Evolutionary conservation across 768 basidiomycete genomes (phyloP).

Genomic region (Lactarius evosmus): DNA sequence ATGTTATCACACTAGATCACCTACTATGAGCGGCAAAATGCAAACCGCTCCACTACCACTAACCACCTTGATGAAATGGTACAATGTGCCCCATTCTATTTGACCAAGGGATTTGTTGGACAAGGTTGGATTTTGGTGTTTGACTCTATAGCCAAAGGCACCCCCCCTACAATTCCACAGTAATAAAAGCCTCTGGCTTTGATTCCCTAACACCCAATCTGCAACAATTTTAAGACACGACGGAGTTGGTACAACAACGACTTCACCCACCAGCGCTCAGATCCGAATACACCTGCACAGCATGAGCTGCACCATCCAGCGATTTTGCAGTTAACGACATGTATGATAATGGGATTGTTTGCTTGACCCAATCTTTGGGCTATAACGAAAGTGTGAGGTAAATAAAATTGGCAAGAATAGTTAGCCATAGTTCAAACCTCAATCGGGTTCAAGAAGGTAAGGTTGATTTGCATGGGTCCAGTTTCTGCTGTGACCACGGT

Average conservation of each 20-base stretch:
- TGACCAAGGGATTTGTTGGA: constrained; percentile 17
- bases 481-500: constrained; percentile 36
- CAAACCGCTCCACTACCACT: not conserved
- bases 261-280: constrained; percentile 37
- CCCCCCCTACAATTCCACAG: too few species aligned
- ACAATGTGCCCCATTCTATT: constrained; percentile 28
- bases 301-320: constrained; percentile 35
- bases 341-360: constrained; percentile 42
- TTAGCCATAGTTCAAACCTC: constrained; percentile 30
- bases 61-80: constrained; percentile 24
- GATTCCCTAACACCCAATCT: constrained; percentile 31
- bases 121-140: constrained; percentile 1
- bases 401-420: not conserved
- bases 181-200: not conserved
- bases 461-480: constrained; percentile 37
- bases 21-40: not conserved
- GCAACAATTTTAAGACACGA: not conserved
- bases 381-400: constrained; percentile 16
- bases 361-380: constrained; percentile 38
- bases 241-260: not conserved
- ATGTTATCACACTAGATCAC: constrained; percentile 12
- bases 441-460: constrained; percentile 41
- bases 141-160: constrained; percentile 19
- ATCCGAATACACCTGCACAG: constrained; percentile 41
- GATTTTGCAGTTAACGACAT: constrained; percentile 34